Evolutionary conservation across 768 basidiomycete genomes (phyloP).

Genomic region (Leccinum aurantiacum): DNA sequence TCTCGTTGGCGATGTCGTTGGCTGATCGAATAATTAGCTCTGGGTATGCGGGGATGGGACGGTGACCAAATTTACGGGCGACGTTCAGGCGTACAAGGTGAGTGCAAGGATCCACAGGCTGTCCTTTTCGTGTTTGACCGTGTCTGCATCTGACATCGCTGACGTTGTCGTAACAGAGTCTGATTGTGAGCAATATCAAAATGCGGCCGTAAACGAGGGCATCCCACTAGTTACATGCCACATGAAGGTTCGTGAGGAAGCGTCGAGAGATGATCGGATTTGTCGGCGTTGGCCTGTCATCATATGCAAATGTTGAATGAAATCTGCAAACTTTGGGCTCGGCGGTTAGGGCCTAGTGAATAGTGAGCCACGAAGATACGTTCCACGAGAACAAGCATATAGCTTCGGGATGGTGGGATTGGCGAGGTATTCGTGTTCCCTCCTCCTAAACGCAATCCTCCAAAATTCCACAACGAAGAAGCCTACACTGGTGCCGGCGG

Average conservation of each 20-base stretch:
- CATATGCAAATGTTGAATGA: not conserved
- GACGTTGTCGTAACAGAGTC: constrained; percentile 43
- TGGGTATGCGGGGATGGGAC: constrained; percentile 92
- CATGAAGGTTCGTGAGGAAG: not conserved
- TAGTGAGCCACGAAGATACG: not conserved
- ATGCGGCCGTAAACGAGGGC: constrained; percentile 40
- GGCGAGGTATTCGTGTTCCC: no score
- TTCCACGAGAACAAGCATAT: not conserved
- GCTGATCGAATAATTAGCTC: constrained; percentile 47
- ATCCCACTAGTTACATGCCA: no score
- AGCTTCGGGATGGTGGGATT: not conserved
- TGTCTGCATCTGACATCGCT: constrained; percentile 1
- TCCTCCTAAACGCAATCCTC: not conserved
- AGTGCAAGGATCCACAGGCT: constrained; percentile 8
- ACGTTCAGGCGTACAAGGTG: constrained; percentile 91
- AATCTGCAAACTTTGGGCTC: not conserved
- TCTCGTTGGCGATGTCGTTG: not conserved
- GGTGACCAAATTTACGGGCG: constrained; percentile 81
- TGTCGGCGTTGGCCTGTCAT: not conserved
- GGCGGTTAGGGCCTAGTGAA: not conserved
- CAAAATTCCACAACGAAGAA: no score
- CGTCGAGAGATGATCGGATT: not conserved
- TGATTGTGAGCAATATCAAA: constrained; percentile 76
- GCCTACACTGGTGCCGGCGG: no score
- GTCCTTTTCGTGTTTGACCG: not conserved